Conservation (phyloP, 2,329 filamentous ascomycete genomes). For the Aphanocladium album region DNA sequence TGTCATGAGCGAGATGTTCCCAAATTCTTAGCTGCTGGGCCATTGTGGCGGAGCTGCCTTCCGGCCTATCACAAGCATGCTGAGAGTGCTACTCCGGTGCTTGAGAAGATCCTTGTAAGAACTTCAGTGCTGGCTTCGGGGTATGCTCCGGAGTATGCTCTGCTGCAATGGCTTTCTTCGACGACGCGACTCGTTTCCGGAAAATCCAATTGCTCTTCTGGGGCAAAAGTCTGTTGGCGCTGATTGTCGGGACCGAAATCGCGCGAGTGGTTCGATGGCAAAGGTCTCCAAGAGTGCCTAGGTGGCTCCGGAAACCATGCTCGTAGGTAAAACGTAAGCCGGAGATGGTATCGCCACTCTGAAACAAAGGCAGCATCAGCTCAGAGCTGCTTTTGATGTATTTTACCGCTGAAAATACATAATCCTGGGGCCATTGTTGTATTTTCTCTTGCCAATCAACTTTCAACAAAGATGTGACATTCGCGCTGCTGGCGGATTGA, state of each 20-base stretch:
- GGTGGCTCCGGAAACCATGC: slow-evolving; percentile 42
- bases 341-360: background rate
- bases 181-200: slow-evolving; percentile 27
- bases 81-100: background rate
- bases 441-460: slow-evolving; percentile 8
- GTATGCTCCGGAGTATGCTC: slow-evolving; percentile 18
- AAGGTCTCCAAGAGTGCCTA: slow-evolving; percentile 45
- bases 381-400: background rate
- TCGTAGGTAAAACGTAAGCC: slow-evolving; percentile 23
- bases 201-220: slow-evolving; percentile 48
- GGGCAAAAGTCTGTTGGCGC: slow-evolving; percentile 48
- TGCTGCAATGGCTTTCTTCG: slow-evolving; percentile 19
- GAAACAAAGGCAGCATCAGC: background rate
- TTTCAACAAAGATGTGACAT: background rate
- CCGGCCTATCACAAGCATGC: background rate
- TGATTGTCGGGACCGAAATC: slow-evolving; percentile 49
- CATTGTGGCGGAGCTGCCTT: slow-evolving; percentile 19
- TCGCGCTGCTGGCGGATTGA: background rate
- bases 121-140: slow-evolving; percentile 17
- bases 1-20: slow-evolving; percentile 33
- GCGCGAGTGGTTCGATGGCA: slow-evolving; percentile 43
- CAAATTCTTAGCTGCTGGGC: slow-evolving; percentile 29
- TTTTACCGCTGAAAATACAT: background rate
- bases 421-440: background rate
- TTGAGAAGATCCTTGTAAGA: background rate